Evolutionary conservation across 345 rosid genomes (phyloP).

Genomic region (Hibiscus tridactylites): DNA sequence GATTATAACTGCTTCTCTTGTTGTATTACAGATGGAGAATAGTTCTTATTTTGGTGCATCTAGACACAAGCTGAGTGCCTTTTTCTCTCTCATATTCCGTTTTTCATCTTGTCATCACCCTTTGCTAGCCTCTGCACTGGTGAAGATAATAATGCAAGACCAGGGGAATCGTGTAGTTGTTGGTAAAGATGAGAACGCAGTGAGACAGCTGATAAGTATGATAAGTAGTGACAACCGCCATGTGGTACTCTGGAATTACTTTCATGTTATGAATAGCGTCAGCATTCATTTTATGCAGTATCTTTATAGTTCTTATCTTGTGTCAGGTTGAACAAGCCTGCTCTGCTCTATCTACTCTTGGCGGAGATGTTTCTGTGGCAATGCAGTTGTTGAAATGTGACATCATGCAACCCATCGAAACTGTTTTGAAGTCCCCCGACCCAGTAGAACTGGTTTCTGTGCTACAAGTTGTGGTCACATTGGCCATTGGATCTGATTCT

Average conservation of each 20-base stretch:
- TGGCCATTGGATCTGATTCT: constrained; percentile 80
- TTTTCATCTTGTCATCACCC: constrained; percentile 99
- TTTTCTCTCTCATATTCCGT: constrained; percentile 95
- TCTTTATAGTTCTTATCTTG: constrained; percentile 18
- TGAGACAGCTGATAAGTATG: constrained; percentile 98
- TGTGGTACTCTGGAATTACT: constrained; percentile 54
- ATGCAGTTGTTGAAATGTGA: constrained; percentile 96
- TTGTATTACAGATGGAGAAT: constrained; percentile 69
- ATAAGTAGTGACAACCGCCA: constrained; percentile 89
- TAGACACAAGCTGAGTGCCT: constrained; percentile 91
- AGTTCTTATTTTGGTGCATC: constrained; percentile 91
- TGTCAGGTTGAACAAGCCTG: constrained; percentile 96
- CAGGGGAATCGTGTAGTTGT: constrained; percentile 78
- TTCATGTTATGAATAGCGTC: constrained; percentile 2
- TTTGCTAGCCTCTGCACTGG: constrained; percentile 91
- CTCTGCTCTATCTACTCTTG: constrained; percentile 85
- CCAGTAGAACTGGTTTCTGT: constrained; percentile 84
- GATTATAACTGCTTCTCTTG: constrained; percentile 5
- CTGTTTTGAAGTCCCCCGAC: constrained; percentile 64
- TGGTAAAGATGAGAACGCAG: constrained; percentile 99
- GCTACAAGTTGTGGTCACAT: constrained; percentile 73
- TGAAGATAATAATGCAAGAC: constrained; percentile 87
- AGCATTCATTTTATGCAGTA: constrained; percentile 13
- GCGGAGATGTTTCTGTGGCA: constrained; percentile 82
- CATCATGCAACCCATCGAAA: constrained; percentile 89